Conservation (phyloP, 768 basidiomycete genomes). For the Phanerochaete sordida region DNA sequence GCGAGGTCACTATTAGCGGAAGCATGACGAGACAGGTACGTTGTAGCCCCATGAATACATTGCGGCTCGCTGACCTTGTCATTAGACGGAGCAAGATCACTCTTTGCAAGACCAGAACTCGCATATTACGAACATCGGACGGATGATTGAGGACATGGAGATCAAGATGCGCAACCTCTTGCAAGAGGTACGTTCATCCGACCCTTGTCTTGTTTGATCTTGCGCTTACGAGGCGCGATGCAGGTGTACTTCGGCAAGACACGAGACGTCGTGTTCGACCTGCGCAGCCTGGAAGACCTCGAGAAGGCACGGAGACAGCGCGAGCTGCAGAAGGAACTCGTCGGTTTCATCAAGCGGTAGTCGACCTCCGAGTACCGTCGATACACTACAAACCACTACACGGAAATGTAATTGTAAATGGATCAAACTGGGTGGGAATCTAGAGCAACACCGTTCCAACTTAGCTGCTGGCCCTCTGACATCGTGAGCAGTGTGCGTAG, state of each 20-base stretch:
- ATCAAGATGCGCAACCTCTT: constrained; percentile 97
- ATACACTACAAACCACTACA: not conserved
- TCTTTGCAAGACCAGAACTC: constrained; percentile 75
- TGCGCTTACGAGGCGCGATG: not conserved
- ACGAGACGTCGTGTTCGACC: constrained; percentile 89
- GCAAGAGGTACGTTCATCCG: constrained; percentile 57
- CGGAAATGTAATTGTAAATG: not conserved
- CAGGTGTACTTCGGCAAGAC: constrained; percentile 97
- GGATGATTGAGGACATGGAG: constrained; percentile 98
- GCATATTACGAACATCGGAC: constrained; percentile 92
- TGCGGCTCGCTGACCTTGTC: not conserved
- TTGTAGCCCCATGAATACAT: constrained; percentile 14
- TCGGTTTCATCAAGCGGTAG: constrained; percentile 73
- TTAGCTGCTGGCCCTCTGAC: too few species aligned
- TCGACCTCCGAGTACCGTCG: not conserved
- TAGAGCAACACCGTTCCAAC: not conserved
- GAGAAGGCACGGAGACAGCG: constrained; percentile 78
- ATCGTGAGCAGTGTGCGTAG: too few species aligned
- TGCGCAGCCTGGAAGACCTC: constrained; percentile 83
- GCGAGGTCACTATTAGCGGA: constrained; percentile 83
- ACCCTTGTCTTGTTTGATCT: not conserved
- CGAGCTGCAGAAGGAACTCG: constrained; percentile 88
- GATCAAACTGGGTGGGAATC: not conserved
- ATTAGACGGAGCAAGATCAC: constrained; percentile 82
- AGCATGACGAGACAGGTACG: constrained; percentile 96